phyloP scores from a whole-genome alignment of 2,329 filamentous ascomycete genomes.

The Tolypocladium ophioglossoides region DNA sequence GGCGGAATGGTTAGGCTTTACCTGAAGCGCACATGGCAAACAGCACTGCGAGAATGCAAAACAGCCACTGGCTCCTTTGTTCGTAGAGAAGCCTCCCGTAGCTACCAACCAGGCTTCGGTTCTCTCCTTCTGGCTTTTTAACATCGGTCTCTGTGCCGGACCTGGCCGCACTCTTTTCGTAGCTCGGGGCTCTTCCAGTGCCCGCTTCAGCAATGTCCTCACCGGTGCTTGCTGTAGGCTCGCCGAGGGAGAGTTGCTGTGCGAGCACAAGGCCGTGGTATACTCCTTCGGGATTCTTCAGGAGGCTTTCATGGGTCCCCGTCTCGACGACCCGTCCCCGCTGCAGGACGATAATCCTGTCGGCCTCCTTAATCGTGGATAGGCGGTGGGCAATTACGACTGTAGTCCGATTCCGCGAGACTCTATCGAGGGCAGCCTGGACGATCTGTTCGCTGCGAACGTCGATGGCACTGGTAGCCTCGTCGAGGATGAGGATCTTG shows the following conservation, averaged over 20 bases:
- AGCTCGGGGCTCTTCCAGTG: constrained; percentile 24
- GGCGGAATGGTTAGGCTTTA: too few relatives aligned
- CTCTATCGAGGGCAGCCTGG: constrained; percentile 50
- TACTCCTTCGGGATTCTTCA: constrained; percentile 48
- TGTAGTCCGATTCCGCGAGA: constrained; percentile 54
- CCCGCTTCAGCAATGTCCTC: constrained; percentile 27
- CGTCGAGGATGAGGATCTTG: constrained; percentile 62
- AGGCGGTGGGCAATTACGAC: constrained; percentile 66
- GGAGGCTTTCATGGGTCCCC: constrained; percentile 64
- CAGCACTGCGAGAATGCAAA: constrained; percentile 38
- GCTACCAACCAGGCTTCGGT: constrained; percentile 36
- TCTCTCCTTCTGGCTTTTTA: constrained; percentile 14
- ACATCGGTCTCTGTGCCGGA: constrained; percentile 18
- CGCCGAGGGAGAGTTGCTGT: constrained; percentile 45
- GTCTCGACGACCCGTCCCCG: constrained; percentile 62
- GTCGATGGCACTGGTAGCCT: constrained; percentile 60
- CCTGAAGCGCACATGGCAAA: constrained; percentile 28
- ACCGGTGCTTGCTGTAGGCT: constrained; percentile 23
- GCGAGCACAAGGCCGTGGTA: constrained; percentile 60
- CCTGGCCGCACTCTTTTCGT: constrained; percentile 34
- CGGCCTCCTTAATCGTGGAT: constrained; percentile 65
- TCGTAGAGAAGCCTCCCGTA: constrained; percentile 48
- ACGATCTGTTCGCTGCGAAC: constrained; percentile 49
- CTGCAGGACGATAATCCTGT: constrained; percentile 67
- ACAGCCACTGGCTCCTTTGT: constrained; percentile 38